Conservation (phyloP, 2,329 filamentous ascomycete genomes). For the Beauveria varroae region DNA sequence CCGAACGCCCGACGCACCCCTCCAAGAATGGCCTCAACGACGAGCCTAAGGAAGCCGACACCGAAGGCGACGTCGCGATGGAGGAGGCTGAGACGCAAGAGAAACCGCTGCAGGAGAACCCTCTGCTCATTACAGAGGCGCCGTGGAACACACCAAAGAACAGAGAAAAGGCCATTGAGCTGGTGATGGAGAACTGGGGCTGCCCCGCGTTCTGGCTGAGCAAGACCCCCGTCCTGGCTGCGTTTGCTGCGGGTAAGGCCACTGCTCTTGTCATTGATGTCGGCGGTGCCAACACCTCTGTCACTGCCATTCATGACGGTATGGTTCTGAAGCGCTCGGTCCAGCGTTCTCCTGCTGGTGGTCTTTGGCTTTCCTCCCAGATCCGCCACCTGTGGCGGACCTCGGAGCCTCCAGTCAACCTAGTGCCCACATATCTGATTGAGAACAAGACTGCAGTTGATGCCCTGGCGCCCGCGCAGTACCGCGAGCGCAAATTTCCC, state of each 20-base stretch:
- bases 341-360: constrained; percentile 76
- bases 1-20: constrained; percentile 60
- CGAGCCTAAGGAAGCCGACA: constrained; percentile 49
- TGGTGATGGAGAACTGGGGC: constrained; percentile 96
- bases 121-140: constrained; percentile 86
- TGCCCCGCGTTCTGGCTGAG: constrained; percentile 91
- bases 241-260: constrained; percentile 88
- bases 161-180: constrained; percentile 88
- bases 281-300: constrained; percentile 78
- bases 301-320: constrained; percentile 89
- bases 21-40: constrained; percentile 76
- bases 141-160: constrained; percentile 86
- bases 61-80: constrained; percentile 54
- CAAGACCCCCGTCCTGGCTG: constrained; percentile 79
- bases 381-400: constrained; percentile 71
- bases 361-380: constrained; percentile 84
- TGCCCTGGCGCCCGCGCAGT: constrained; percentile 71
- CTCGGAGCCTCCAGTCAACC: constrained; percentile 60
- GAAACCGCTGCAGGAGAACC: constrained; percentile 81
- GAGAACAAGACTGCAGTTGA: constrained; percentile 84
- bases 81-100: constrained; percentile 49
- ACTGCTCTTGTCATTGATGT: constrained; percentile 90
- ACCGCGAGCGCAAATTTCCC: constrained; percentile 63
- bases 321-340: constrained; percentile 89
- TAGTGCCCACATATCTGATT: constrained; percentile 82